Percentiles rank a stretch among this genome's conserved stretches.
Conservation (phyloP, 768 basidiomycete genomes). For the Pleurotus eryngii region DNA sequence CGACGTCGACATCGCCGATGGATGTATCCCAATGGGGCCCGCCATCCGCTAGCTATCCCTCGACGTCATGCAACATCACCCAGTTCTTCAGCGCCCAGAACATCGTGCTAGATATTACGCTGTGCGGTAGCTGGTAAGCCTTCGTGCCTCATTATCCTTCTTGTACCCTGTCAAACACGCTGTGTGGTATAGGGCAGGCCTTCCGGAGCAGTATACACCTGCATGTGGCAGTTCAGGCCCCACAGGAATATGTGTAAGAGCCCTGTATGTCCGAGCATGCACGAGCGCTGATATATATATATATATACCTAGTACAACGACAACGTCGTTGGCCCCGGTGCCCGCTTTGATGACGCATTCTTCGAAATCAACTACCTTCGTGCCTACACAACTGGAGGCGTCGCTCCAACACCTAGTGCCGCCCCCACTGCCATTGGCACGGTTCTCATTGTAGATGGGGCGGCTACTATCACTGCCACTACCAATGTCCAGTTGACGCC, state of each 20-base stretch:
- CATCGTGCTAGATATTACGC: constrained; percentile 50
- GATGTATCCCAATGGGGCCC: constrained; percentile 40
- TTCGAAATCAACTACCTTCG: constrained; percentile 69
- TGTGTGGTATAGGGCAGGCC: constrained; percentile 35
- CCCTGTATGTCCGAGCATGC: background rate
- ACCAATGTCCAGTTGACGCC: background rate
- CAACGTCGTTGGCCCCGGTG: constrained; percentile 45
- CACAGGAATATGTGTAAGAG: constrained; percentile 31
- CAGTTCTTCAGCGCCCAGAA: constrained; percentile 43
- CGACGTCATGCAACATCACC: constrained; percentile 37
- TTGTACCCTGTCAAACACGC: background rate
- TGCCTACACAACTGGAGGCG: constrained; percentile 19
- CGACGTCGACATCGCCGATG: constrained; percentile 28
- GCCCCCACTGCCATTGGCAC: background rate
- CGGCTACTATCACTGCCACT: background rate
- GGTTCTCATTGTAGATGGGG: background rate
- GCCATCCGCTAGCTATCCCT: constrained; percentile 37
- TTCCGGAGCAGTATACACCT: constrained; percentile 33
- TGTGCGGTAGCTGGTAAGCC: constrained; percentile 44
- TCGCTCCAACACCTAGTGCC: constrained; percentile 4
- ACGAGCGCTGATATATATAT: background rate
- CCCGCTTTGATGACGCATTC: constrained; percentile 42
- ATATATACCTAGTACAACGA: constrained; percentile 37
- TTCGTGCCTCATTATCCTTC: background rate
- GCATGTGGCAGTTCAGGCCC: constrained; percentile 34